Evolutionary conservation across 163 green algal genomes (phyloP), one percentile per base, ranked within the genome.

Genomic region (Chlorella variabilis): DNA sequence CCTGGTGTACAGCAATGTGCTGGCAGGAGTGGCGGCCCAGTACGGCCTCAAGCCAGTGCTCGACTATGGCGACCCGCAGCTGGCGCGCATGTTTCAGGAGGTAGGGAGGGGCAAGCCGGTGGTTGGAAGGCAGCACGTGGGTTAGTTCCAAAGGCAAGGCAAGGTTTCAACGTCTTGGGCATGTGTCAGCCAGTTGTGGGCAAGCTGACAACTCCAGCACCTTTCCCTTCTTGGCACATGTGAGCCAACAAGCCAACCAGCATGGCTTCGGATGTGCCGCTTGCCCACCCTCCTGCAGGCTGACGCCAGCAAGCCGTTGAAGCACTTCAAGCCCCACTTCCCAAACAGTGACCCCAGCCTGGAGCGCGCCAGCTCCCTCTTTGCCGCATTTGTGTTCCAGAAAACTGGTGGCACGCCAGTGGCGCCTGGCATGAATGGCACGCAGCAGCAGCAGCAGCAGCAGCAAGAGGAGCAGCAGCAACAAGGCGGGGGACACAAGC

Each of bases 1-100:
- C 80, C 81, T 97, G 34, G 92, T 96, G 20, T 97, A 94, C 75
- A 78, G 78, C 27, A 92, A 80, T 49, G 87, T 90, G 15, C 85
- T 97, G 61, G 63, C 87, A 41, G 83, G n/a, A 2, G 78, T 95
- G 36, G 93, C 93, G 41, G 75, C 58, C 2, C 56, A 86, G 39
- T 73, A 85, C 51, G 93, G 90, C 23, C 82, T 97, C 58, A n/a
- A 90, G 21, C 89, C 92, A 11, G 88, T 97, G 25, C 74, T 79
- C 2, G 41, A 91, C 36, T 95, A 91, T 58, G 71, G 75, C 1
- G 77, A 89, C 67, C 48, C 77, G 3, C 61, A 84, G 0, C 67
- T 94, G 29, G 70, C 84, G 15, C 9, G 3, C 29, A 66, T 88
- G 23, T 90, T 93, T 38, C 67, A 85, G 23, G 33, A 23, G 38